These are phyloP conservation scores for Fulvia fulva DNA, from an alignment of 2,329 filamentous ascomycete species.

Conservation along the genomic window DNA sequence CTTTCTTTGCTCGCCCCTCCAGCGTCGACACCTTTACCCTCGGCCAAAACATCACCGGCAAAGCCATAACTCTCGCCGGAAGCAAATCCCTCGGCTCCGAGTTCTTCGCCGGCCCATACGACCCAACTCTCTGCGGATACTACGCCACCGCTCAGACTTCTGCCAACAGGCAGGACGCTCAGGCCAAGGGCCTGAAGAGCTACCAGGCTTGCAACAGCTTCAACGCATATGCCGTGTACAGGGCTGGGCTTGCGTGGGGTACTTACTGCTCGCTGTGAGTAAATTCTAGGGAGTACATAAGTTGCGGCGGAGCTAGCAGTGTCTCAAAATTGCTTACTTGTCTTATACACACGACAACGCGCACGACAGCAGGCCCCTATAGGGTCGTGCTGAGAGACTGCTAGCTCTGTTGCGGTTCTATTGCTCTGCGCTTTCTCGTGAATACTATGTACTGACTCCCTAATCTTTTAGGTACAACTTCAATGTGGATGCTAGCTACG, in stretches of 20 bases:
- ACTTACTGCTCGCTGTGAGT: conserved; percentile 27
- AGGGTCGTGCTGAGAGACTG: too few relatives aligned
- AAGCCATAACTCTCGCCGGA: conserved; percentile 24
- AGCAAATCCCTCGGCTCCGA: conserved; percentile 21
- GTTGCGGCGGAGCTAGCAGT: too few relatives aligned
- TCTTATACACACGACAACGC: too few relatives aligned
- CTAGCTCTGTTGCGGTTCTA: too few relatives aligned
- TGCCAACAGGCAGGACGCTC: conserved; percentile 19
- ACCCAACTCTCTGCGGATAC: conserved; percentile 23
- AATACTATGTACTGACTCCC: too few relatives aligned
- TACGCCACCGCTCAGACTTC: conserved; percentile 25
- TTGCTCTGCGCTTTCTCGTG: too few relatives aligned
- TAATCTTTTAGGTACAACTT: too few relatives aligned
- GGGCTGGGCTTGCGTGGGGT: conserved; percentile 23
- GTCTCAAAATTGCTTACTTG: too few relatives aligned
- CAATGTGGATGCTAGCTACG: conserved; percentile 14
- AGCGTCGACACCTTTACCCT: conserved; percentile 28
- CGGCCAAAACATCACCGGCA: conserved; percentile 27
- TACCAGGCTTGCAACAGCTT: conserved; percentile 27
- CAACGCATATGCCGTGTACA: conserved; percentile 28
- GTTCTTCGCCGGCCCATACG: conserved; percentile 28
- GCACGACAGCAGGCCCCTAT: too few relatives aligned
- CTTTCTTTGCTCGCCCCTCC: conserved; percentile 11
- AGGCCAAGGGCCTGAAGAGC: conserved; percentile 8
- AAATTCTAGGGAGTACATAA: too few relatives aligned